phyloP scores from a whole-genome alignment of 2,329 filamentous ascomycete genomes.

The Microcera coccophila region DNA sequence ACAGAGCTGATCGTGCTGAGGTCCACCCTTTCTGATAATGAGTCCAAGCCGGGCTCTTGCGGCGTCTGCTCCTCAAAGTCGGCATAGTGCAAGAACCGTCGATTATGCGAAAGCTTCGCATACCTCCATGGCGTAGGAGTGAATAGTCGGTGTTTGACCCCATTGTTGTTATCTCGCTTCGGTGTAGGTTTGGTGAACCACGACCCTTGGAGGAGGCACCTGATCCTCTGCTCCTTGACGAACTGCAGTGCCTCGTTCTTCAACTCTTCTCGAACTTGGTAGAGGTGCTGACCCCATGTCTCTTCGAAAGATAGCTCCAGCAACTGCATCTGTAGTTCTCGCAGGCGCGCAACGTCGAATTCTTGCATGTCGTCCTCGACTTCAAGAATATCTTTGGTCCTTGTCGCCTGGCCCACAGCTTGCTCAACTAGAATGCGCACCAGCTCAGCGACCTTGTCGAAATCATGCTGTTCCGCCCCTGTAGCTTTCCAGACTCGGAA shows the following conservation, averaged over 20 bases:
- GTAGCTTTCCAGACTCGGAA: constrained; percentile 91
- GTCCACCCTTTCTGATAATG: constrained; percentile 77
- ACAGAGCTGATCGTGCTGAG: constrained; percentile 85
- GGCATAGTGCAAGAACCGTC: constrained; percentile 83
- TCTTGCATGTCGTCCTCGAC: constrained; percentile 85
- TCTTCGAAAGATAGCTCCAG: constrained; percentile 89
- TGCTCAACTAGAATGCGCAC: constrained; percentile 87
- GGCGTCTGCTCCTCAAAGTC: constrained; percentile 68
- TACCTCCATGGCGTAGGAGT: constrained; percentile 69
- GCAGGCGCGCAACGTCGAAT: constrained; percentile 73
- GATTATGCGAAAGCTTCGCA: constrained; percentile 84
- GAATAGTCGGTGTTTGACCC: constrained; percentile 37
- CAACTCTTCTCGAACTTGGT: constrained; percentile 85
- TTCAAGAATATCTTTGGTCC: constrained; percentile 79
- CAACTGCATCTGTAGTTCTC: constrained; percentile 89
- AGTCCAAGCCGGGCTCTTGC: constrained; percentile 67
- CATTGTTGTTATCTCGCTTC: constrained; percentile 33
- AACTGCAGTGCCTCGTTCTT: constrained; percentile 91
- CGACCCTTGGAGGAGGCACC: constrained; percentile 80
- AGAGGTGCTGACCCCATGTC: constrained; percentile 86
- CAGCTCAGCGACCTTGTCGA: constrained; percentile 88
- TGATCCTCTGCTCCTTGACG: constrained; percentile 91
- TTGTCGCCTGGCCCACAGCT: constrained; percentile 75
- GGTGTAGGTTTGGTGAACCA: constrained; percentile 68
- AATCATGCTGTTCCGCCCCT: constrained; percentile 78